These are phyloP conservation scores for Magnolia officinalis DNA, from an alignment of 164 flowering plant genomes.

Conservation along the genomic window DNA sequence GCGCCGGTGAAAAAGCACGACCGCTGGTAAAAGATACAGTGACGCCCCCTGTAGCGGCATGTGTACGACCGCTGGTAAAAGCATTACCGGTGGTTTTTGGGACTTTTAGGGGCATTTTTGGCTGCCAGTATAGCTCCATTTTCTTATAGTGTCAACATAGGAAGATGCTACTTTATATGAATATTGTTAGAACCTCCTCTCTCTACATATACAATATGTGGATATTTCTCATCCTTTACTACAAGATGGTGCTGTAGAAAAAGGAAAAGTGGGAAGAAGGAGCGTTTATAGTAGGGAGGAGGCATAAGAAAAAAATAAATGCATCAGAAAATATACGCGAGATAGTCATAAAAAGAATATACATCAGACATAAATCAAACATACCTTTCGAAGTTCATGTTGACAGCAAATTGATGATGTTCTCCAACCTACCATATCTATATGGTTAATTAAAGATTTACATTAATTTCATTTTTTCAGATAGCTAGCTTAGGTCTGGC, in stretches of 20 bases:
- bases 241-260: slow-evolving; percentile 53
- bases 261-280: neutral
- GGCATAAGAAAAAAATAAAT: neutral
- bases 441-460: slow-evolving; percentile 31
- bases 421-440: slow-evolving; percentile 97
- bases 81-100: no score
- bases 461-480: neutral
- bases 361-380: slow-evolving; percentile 8
- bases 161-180: slow-evolving; percentile 18
- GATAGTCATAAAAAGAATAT: no score
- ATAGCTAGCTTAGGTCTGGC: no score
- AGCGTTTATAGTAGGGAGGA: neutral
- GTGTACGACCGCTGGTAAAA: no score
- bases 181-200: slow-evolving; percentile 22
- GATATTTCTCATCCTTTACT: slow-evolving; percentile 28
- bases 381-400: slow-evolving; percentile 82
- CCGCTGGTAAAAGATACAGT: no score
- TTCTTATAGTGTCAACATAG: neutral
- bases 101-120: no score
- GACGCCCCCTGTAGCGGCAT: no score
- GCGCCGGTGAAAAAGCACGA: no score
- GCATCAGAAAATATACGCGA: no score
- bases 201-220: slow-evolving; percentile 69
- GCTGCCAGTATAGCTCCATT: no score
- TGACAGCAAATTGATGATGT: slow-evolving; percentile 91